Evolutionary conservation across 441 rosid genomes (phyloP).

Genomic region (Rhodomyrtus psidioides): DNA sequence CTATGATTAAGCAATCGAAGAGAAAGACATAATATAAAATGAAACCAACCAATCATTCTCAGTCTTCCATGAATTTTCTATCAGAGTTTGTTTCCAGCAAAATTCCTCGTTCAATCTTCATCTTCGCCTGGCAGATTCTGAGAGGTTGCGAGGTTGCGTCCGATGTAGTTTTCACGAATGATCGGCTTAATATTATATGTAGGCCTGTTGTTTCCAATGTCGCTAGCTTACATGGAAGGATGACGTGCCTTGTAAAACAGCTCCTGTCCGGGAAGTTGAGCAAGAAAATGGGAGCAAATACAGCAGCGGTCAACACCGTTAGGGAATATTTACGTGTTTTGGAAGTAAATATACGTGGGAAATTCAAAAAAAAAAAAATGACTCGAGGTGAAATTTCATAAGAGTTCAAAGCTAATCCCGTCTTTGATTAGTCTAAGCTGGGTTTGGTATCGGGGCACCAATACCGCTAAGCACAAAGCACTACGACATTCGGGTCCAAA

Average conservation of each 20-base stretch:
- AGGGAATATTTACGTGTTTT: neutral
- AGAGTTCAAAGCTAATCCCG: neutral
- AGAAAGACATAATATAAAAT: neutral
- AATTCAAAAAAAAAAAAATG: neutral
- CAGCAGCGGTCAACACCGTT: neutral
- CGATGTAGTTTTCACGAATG: neutral
- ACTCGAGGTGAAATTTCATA: neutral
- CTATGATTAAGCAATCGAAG: neutral
- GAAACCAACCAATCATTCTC: conserved; percentile 3
- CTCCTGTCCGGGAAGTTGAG: neutral
- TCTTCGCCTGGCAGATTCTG: conserved; percentile 23
- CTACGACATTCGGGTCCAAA: neutral
- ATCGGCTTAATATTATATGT: neutral
- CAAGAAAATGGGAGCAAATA: neutral
- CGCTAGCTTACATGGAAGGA: neutral
- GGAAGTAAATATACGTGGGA: neutral
- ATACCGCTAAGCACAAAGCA: neutral
- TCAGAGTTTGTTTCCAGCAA: conserved; percentile 17
- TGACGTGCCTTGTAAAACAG: neutral
- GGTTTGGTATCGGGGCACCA: neutral
- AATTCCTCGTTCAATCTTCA: conserved; percentile 19
- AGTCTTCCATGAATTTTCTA: neutral
- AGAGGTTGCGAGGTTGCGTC: neutral
- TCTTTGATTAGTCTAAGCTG: neutral
- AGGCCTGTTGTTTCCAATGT: neutral